Evolutionary conservation across 192 early-diverging fungal genomes (phyloP).

Genomic region (Paraglomus occultum): DNA sequence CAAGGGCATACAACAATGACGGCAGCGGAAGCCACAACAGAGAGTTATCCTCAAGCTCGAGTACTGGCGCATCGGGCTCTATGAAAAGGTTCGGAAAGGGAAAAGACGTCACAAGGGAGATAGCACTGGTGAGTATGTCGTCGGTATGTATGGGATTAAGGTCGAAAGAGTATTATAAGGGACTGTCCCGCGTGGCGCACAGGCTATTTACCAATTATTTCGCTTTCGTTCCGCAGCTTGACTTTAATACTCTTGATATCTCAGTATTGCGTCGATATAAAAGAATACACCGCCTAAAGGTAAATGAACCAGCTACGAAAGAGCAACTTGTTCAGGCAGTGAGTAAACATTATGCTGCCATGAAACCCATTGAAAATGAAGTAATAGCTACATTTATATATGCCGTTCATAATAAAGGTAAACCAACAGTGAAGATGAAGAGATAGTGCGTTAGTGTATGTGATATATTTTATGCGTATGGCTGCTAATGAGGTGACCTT

Average conservation of each 20-base stretch:
- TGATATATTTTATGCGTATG: not conserved
- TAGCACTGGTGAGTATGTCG: too few species aligned
- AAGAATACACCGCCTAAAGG: slow-evolving; percentile 42
- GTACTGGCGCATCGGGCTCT: not conserved
- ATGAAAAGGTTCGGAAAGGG: not conserved
- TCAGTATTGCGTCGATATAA: slow-evolving; percentile 42
- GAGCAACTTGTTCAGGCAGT: slow-evolving; percentile 44
- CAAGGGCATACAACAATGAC: too few species aligned
- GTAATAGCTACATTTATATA: slow-evolving; percentile 46
- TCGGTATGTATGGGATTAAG: not conserved
- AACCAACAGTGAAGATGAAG: not conserved
- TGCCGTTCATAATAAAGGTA: slow-evolving; percentile 42
- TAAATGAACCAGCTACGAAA: slow-evolving; percentile 32
- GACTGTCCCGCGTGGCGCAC: not conserved
- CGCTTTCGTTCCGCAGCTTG: slow-evolving; percentile 30
- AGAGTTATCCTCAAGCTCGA: not conserved
- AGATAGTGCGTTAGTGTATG: not conserved
- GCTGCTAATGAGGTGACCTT: not conserved
- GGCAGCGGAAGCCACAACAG: too few species aligned
- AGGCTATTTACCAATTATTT: not conserved
- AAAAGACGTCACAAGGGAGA: not conserved
- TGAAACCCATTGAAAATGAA: slow-evolving; percentile 41
- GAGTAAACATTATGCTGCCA: slow-evolving; percentile 40
- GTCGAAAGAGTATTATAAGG: not conserved
- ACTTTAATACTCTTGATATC: slow-evolving; percentile 44